Percentiles rank a stretch among this genome's conserved stretches.
These are phyloP conservation scores for Wallemia ichthyophaga DNA, from an alignment of 1,284 basidiomycete species.

Conservation along the genomic window DNA sequence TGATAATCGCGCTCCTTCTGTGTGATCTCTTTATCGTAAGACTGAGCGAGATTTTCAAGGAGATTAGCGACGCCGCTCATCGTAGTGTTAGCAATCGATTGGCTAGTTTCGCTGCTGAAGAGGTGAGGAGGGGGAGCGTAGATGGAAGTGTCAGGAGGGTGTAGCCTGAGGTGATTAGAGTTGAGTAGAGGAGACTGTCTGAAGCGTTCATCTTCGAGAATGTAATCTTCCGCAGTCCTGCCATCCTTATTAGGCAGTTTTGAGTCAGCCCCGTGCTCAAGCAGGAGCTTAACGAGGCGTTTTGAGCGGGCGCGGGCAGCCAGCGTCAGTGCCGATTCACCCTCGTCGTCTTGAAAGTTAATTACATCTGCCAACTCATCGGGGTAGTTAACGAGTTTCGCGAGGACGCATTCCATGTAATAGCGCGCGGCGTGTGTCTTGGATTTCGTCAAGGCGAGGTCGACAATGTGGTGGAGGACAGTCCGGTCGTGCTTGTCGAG, in stretches of 20 bases:
- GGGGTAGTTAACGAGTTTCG: conserved; percentile 72
- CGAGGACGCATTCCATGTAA: conserved; percentile 91
- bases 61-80: conserved; percentile 58
- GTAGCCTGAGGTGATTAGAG: conserved; percentile 17
- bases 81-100: conserved; percentile 54
- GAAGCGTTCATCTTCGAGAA: conserved; percentile 92
- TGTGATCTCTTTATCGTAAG: conserved; percentile 71
- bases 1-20: conserved; percentile 73
- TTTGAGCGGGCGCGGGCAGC: conserved; percentile 87
- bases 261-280: conserved; percentile 89
- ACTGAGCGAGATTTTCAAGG: conserved; percentile 64
- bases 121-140: conserved; percentile 24
- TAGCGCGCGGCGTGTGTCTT: conserved; percentile 94
- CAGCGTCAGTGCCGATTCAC: conserved; percentile 88
- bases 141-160: conserved; percentile 1
- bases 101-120: conserved; percentile 62
- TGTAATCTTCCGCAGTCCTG: conserved; percentile 95
- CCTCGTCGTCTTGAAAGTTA: conserved; percentile 98
- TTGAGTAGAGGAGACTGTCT: conserved; percentile 53
- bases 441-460: conserved; percentile 90
- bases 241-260: conserved; percentile 86
- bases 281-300: conserved; percentile 77
- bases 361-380: conserved; percentile 92
- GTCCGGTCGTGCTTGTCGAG: conserved; percentile 96
- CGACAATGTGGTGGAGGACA: conserved; percentile 94